Base-by-base conservation (phyloP, 2,329 filamentous ascomycete genomes). In the Verticillium albo-atrum region DNA sequence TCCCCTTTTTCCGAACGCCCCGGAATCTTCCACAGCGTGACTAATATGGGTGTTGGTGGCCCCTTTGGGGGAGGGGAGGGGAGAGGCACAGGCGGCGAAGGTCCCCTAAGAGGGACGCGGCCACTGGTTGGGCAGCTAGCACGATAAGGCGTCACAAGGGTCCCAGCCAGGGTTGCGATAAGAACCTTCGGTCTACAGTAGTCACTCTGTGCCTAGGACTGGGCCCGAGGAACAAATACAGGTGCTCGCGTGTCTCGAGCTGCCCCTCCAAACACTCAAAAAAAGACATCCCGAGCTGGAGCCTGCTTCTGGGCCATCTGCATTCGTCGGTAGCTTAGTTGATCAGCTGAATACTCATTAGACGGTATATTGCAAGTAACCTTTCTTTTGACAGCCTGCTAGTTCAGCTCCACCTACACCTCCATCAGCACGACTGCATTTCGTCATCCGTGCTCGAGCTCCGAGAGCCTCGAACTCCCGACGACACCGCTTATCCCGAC, bases 221-320 rank as follows among this genome's bases (percentile, higher is more conserved):
- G 10, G n/a, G 10, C 9, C 17, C 25, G n/a, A 12, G 30, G 42
- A 47, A 25, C 20, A 47, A 47, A 47, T 20, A 47, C 7, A 12
- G n/a, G 20, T 47, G 42, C 20, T 47, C 42, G 42, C 42, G 42
- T 54, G 52, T 37, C 60, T 57, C 50, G 58, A 58, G 35, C n/a
- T 60, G 57, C 57, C 60, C 60, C 61, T 62, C 61, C 57, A 62
- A 59, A 50, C 58, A 59, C 34, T 61, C 30, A 32, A 55, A 54
- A 55, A 54, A 20, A 52, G 50, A 50, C 52, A 58, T 54, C 55
- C 30, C 23, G 20, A 47, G n/a, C 42, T 28, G 30, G 32, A 47
- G 15, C 26, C 54, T 35, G 23, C 54, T 51, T 30, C 50, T 50
- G 51, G 26, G 27, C 34, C 27, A 55, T 47, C 32, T 53, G 57